Percentiles rank a stretch among this genome's conserved stretches.
Evolutionary conservation across 2,329 filamentous ascomycete genomes (phyloP).

Genomic region (Herpotrichia juniperi): DNA sequence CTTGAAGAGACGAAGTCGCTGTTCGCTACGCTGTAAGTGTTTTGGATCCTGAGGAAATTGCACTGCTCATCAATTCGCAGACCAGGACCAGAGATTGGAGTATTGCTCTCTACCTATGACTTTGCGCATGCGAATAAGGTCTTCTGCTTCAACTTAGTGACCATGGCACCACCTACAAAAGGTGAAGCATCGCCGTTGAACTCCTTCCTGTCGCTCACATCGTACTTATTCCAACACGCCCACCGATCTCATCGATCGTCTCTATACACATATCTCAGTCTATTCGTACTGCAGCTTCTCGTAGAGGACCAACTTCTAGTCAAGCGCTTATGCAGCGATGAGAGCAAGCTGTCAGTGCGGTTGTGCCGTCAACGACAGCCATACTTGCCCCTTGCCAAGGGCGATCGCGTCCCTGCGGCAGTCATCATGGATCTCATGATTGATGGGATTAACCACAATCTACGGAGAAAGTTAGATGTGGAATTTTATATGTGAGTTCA

Average conservation of each 20-base stretch:
- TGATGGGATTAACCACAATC: slow-evolving; percentile 92
- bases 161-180: slow-evolving; percentile 64
- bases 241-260: slow-evolving; percentile 80
- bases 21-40: slow-evolving; percentile 76
- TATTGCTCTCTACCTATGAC: slow-evolving; percentile 87
- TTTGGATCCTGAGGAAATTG: background rate
- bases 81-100: slow-evolving; percentile 77
- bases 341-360: slow-evolving; percentile 74
- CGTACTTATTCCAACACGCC: slow-evolving; percentile 92
- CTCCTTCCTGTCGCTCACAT: slow-evolving; percentile 84
- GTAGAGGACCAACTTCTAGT: slow-evolving; percentile 84
- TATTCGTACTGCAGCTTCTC: slow-evolving; percentile 84
- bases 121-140: slow-evolving; percentile 94
- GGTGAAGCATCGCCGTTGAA: slow-evolving; percentile 76
- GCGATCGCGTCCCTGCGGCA: slow-evolving; percentile 75
- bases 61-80: slow-evolving; percentile 52
- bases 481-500: slow-evolving; percentile 72
- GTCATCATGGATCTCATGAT: slow-evolving; percentile 85
- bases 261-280: slow-evolving; percentile 82
- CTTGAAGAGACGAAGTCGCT: slow-evolving; percentile 81
- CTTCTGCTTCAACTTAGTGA: slow-evolving; percentile 85
- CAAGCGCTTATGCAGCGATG: slow-evolving; percentile 83
- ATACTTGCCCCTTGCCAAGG: slow-evolving; percentile 75
- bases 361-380: slow-evolving; percentile 90
- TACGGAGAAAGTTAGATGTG: slow-evolving; percentile 82